Evolutionary conservation across 2,329 filamentous ascomycete genomes (phyloP).

Genomic region (Aureobasidium uvarum): DNA sequence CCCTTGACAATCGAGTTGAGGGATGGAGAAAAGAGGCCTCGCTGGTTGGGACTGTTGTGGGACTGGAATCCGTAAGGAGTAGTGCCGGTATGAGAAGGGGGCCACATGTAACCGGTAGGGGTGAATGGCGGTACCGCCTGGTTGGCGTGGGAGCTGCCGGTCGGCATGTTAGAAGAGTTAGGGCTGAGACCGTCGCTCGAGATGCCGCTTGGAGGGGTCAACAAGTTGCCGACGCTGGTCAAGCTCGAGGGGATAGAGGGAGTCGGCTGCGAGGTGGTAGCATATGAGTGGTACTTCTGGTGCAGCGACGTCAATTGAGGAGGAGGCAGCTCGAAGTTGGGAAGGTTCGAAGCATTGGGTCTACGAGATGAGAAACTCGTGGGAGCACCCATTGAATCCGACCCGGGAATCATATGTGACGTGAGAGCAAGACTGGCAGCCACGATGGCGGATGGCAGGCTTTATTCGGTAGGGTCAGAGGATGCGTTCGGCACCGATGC

Average conservation of each 20-base stretch:
- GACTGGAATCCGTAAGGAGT: slow-evolving; percentile 56
- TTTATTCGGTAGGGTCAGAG: slow-evolving; percentile 23
- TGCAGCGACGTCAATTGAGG: slow-evolving; percentile 53
- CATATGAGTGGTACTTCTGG: slow-evolving; percentile 51
- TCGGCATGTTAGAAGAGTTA: slow-evolving; percentile 58
- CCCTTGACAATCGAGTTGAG: slow-evolving; percentile 54
- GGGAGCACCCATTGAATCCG: slow-evolving; percentile 60
- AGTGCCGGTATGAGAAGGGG: slow-evolving; percentile 54
- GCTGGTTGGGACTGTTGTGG: slow-evolving; percentile 47
- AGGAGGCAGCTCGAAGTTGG: slow-evolving; percentile 67
- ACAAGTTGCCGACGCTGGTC: slow-evolving; percentile 59
- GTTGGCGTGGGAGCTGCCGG: slow-evolving; percentile 59
- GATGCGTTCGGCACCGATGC: slow-evolving; percentile 10
- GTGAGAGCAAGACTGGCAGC: slow-evolving; percentile 61
- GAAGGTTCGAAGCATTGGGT: slow-evolving; percentile 66
- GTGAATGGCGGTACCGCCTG: slow-evolving; percentile 58
- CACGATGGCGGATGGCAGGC: slow-evolving; percentile 53
- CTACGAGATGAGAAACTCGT: slow-evolving; percentile 69
- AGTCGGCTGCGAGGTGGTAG: slow-evolving; percentile 47
- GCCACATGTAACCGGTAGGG: slow-evolving; percentile 60
- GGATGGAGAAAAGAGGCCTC: slow-evolving; percentile 58
- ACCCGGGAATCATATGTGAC: slow-evolving; percentile 61
- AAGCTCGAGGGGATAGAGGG: slow-evolving; percentile 47
- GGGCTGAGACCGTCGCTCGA: slow-evolving; percentile 62
- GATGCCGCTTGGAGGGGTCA: slow-evolving; percentile 62